Evolutionary conservation across 75 land plant species (phyloP), one percentile per base, ranked within the genome.

Genomic region (Pinus albicaulis): DNA sequence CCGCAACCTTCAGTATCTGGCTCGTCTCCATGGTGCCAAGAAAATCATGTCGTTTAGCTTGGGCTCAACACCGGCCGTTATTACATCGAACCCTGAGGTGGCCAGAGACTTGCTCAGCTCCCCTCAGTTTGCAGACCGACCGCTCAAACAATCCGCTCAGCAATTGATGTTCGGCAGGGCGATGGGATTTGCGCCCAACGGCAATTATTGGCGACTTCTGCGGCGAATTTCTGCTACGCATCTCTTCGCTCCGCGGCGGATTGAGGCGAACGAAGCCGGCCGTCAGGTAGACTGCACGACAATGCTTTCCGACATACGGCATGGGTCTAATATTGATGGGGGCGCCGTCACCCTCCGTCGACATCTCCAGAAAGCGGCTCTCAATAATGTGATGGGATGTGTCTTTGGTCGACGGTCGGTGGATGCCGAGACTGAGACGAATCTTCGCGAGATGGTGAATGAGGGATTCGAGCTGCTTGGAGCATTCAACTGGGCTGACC

Each of bases 381-480:
- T 91, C 13, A 91, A 87, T 31, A 91, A 82, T 76, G 87, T 91
- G 10, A 87, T 85, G 91, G 78, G 84, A 11, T 78, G 81, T 28
- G 90, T 91, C 7, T 85, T 85, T 64, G 93, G 93, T 3, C 64
- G 73, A 71, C 59, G 83, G 7, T 63, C 57, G 3, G 16, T 55
- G 5, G 62, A 73, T 25, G 52, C 36, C 31, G 19, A 55, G 0
- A 86, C 83, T 56, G 84, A 74, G 5, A 56, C 16, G 34, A 70
- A 82, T 83, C 72, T 91, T 28, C 34, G 68, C 14, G 83, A 59
- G 13, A 84, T 91, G 89, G 89, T 91, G 19, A 31, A 80, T 5
- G 93, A 91, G 77, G 91, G 93, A 12, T 91, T 91, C 73, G 91
- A 91, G 72, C 86, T 89, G 0, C 79, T 91, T 17, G 93, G 93